Conservation (phyloP, 306 rosid species). For the Luffa aegyptiaca region DNA sequence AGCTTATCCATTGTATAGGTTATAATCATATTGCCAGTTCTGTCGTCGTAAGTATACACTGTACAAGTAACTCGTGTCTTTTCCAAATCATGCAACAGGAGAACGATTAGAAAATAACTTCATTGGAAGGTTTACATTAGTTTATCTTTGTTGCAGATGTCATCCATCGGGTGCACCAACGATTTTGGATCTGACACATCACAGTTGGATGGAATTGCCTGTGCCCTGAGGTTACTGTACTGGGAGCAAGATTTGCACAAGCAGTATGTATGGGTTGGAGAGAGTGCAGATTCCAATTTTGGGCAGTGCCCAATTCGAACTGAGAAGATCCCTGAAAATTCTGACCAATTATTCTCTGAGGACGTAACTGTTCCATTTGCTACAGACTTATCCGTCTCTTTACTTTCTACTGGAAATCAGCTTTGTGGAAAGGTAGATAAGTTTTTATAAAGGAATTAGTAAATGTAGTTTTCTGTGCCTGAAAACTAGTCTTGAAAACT, state of each 20-base stretch:
- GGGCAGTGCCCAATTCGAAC: slow-evolving; percentile 45
- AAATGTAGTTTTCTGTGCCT: background rate
- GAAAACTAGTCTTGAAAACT: background rate
- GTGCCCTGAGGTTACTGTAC: slow-evolving; percentile 32
- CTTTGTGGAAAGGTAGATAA: slow-evolving; percentile 40
- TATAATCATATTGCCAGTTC: background rate
- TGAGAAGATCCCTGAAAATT: slow-evolving; percentile 26
- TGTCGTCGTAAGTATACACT: background rate
- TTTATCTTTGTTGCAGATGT: slow-evolving; percentile 37
- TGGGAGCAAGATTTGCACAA: slow-evolving; percentile 35
- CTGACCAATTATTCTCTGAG: slow-evolving; percentile 26
- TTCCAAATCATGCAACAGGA: background rate
- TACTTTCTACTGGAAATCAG: slow-evolving; percentile 17
- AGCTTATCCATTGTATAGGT: background rate
- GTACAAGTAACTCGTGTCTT: background rate
- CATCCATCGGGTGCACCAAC: slow-evolving; percentile 40
- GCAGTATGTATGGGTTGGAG: slow-evolving; percentile 25
- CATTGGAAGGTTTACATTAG: slow-evolving; percentile 10
- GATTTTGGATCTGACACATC: slow-evolving; percentile 38
- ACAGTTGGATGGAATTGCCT: slow-evolving; percentile 32
- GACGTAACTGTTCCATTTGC: slow-evolving; percentile 17
- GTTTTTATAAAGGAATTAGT: background rate
- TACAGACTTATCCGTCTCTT: slow-evolving; percentile 15
- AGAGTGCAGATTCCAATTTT: slow-evolving; percentile 27
- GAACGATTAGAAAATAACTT: background rate